Percentiles rank a stretch among this genome's conserved stretches.
Evolutionary conservation across 352 stramenopile species (phyloP).

Genomic region (Pythium guiyangense): DNA sequence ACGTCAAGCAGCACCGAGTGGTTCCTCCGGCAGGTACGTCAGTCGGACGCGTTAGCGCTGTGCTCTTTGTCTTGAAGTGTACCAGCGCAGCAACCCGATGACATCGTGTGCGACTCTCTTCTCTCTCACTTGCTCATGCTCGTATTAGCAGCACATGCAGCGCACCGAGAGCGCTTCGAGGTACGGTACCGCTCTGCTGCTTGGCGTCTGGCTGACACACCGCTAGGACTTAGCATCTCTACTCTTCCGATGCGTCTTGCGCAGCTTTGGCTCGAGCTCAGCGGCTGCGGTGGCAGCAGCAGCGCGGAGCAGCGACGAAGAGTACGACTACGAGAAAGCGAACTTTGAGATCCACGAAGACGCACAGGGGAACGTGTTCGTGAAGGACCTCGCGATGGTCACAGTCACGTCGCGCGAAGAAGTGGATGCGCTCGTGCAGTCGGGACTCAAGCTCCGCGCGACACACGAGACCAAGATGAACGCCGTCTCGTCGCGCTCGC

Average conservation of each 20-base stretch:
- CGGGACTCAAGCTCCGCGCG: conserved; percentile 80
- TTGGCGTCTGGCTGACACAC: not conserved
- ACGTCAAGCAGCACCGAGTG: conserved; percentile 77
- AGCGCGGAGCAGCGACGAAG: conserved; percentile 38
- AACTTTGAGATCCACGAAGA: conserved; percentile 93
- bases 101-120: too few relatives aligned
- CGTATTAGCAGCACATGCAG: conserved; percentile 66
- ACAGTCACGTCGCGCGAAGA: conserved; percentile 86
- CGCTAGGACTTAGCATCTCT: not conserved
- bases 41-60: not conserved
- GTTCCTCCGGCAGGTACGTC: conserved; percentile 69
- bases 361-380: conserved; percentile 88
- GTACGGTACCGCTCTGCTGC: conserved; percentile 8
- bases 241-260: not conserved
- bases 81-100: too few relatives aligned
- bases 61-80: not conserved
- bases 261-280: conserved; percentile 57
- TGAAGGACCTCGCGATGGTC: conserved; percentile 91
- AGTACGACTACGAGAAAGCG: conserved; percentile 85
- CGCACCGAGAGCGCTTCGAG: conserved; percentile 60
- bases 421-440: conserved; percentile 80
- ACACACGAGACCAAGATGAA: conserved; percentile 94
- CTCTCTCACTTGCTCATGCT: not conserved
- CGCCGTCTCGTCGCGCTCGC: conserved; percentile 81
- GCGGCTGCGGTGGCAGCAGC: not conserved